Evolutionary conservation across 805 yeast species (phyloP), one percentile per base, ranked within the genome.

Genomic region (Cyberlindnera bimundalis): DNA sequence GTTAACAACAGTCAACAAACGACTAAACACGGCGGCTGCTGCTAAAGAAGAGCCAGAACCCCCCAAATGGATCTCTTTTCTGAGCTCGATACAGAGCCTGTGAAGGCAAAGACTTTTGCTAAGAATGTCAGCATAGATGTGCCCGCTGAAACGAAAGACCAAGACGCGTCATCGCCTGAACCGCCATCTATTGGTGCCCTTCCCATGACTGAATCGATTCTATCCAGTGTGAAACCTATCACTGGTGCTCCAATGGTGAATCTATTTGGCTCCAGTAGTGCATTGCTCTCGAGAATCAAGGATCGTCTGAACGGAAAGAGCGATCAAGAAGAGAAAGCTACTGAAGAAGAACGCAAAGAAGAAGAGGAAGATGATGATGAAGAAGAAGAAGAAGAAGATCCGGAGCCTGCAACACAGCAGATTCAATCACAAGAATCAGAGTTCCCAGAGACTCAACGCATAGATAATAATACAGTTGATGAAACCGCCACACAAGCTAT

Each of bases 21-120:
- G 29, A 26, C n/a, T n/a, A n/a, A n/a, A n/a, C n/a, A n/a, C n/a
- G n/a, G n/a, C n/a, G n/a, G n/a, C n/a, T n/a, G n/a, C n/a, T n/a
- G n/a, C n/a, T n/a, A n/a, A n/a, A n/a, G n/a, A n/a, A n/a, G n/a
- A n/a, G n/a, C n/a, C n/a, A n/a, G n/a, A n/a, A n/a, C n/a, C n/a
- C n/a, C n/a, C n/a, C n/a, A 21, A 10, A 33, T 28, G 38, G 32
- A 28, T 29, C 16, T 35, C 16, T 27, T 28, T 19, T 14, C 20
- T 15, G 45, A 43, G 4, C 35, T 56, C 12, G 59, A 56, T 8
- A 28, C 44, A 2, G 43, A 28, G 23, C 43, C 47, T 3, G 45
- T 37, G 16, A 48, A 34, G 36, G 33, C 44, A 7, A 53, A 37
- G 33, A 55, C 57, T 0, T 56, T 55, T 41, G 45, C 42, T 27